Base-by-base conservation (phyloP, 805 yeast species). In the Wickerhamomyces pijperi region DNA sequence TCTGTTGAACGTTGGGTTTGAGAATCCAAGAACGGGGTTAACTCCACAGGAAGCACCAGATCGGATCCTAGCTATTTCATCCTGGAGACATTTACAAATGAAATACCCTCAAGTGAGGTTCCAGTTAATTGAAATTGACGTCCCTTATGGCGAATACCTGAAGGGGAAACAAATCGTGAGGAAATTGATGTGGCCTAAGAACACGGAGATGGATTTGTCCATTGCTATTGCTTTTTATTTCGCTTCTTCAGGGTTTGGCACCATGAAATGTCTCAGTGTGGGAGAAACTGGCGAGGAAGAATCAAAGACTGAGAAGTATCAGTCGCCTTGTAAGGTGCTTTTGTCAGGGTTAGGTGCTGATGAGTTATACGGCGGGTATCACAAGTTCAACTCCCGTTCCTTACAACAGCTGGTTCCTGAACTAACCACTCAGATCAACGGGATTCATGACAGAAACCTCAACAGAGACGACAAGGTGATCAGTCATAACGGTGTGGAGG, bases 311-410 rank as follows among this genome's bases (percentile, higher is more conserved):
- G n/a, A n/a, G n/a, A n/a, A n/a, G n/a, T 81, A 78, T 48, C 45
- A 53, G 2, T 72, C 87, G 16, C 55, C 59, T 8, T 72, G 86
- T 8, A 72, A 76, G 46, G 95, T 92, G 0, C 57, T 92, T 8
- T 64, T 92, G 28, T 84, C 95, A 39, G 99, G 99, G 0, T 65
- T 92, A 12, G 99, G 99, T 1, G 98, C 98, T 0, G 99, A 92
- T 61, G 99, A 92, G 58, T 61, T 92, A 16, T 88, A 83, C 64
- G 99, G 95, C 0, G 99, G 99, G 0, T 92, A 92, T 56, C 83
- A 94, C 18, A 69, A 97, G 35, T 94, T 92, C 49, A 79, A 59
- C 14, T 61, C 63, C 28, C 58, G 59, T 32, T 61, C 66, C 1
- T 64, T 67, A 23, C 54, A 49, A 0, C 65, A 66, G 20, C 63